phyloP scores from a whole-genome alignment of 805 yeast genomes.

The Lachancea meyersii region DNA sequence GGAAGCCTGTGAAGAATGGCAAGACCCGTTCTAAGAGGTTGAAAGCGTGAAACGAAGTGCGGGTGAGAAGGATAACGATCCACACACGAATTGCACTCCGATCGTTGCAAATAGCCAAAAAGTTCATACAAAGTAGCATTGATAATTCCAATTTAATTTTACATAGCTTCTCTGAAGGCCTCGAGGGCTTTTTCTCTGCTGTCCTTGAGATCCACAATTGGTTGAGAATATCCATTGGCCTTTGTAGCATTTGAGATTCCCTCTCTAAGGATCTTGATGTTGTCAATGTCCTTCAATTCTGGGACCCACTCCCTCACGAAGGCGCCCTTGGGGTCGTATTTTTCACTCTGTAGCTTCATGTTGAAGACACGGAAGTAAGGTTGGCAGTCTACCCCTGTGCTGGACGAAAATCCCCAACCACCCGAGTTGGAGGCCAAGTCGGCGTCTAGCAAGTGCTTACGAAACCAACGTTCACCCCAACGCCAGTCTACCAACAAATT shows the following conservation, averaged over 20 bases:
- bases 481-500: constrained; percentile 50
- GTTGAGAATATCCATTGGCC: constrained; percentile 37
- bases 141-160: neutral
- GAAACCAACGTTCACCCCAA: constrained; percentile 47
- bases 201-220: constrained; percentile 39
- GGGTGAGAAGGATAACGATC: neutral
- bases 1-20: constrained; percentile 3
- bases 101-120: neutral
- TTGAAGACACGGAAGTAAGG: constrained; percentile 54
- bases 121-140: too few species aligned
- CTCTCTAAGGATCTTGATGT: constrained; percentile 28
- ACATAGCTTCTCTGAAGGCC: constrained; percentile 35
- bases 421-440: constrained; percentile 51
- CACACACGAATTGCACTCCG: neutral
- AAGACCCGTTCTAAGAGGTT: constrained; percentile 2
- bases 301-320: constrained; percentile 48
- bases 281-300: constrained; percentile 33
- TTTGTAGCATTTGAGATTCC: neutral
- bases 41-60: neutral
- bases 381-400: constrained; percentile 50
- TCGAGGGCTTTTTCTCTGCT: constrained; percentile 41
- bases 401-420: constrained; percentile 53
- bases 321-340: constrained; percentile 42
- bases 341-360: constrained; percentile 44
- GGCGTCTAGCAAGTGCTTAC: constrained; percentile 43